phyloP scores from a whole-genome alignment of 306 rosid genomes.

The Glycine latifolia region DNA sequence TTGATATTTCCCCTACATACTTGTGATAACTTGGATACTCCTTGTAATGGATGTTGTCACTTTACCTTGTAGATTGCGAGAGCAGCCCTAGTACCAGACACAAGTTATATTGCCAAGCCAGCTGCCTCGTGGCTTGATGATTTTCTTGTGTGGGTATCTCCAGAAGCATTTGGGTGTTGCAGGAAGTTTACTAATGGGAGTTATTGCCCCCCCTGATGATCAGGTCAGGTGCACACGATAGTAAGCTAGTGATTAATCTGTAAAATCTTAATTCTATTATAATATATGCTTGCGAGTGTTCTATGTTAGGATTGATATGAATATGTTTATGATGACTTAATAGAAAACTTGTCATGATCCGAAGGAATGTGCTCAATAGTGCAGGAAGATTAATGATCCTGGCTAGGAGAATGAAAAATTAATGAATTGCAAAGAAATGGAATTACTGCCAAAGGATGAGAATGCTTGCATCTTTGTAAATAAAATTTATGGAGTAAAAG shows the following conservation, averaged over 20 bases:
- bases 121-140: slow-evolving; percentile 99
- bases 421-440: slow-evolving; percentile 27
- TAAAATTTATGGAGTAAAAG: slow-evolving; percentile 20
- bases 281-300: slow-evolving; percentile 5
- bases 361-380: slow-evolving; percentile 19
- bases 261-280: slow-evolving; percentile 19
- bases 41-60: slow-evolving; percentile 30
- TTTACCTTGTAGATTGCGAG: slow-evolving; percentile 69
- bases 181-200: slow-evolving; percentile 88
- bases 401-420: slow-evolving; percentile 30
- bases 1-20: slow-evolving; percentile 25
- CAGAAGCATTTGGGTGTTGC: slow-evolving; percentile 99
- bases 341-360: slow-evolving; percentile 4
- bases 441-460: slow-evolving; percentile 22
- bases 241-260: slow-evolving; percentile 19
- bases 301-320: slow-evolving; percentile 12
- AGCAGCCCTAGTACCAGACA: slow-evolving; percentile 81
- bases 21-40: slow-evolving; percentile 15
- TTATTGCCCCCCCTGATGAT: slow-evolving; percentile 97
- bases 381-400: slow-evolving; percentile 21
- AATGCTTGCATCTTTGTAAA: slow-evolving; percentile 25
- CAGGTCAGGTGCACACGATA: slow-evolving; percentile 65
- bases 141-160: slow-evolving; percentile 98
- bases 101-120: slow-evolving; percentile 95
- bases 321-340: slow-evolving; percentile 21